Conservation (phyloP, 2,329 filamentous ascomycete species). For the Phialophora macrospora region DNA sequence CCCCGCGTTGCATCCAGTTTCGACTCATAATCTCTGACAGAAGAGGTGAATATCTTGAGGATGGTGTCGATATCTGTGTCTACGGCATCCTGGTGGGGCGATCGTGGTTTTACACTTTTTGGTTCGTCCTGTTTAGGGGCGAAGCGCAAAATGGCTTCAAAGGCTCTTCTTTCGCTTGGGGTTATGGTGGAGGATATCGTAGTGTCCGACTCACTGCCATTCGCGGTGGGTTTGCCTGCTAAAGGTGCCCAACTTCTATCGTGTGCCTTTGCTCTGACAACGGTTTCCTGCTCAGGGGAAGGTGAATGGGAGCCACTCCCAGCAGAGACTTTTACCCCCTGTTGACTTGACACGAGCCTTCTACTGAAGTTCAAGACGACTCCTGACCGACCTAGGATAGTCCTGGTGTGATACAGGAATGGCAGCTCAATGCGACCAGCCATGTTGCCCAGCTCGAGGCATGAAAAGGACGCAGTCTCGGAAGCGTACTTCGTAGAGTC, state of each 20-base stretch:
- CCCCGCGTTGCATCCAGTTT: not conserved
- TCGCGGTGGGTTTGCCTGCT: not conserved
- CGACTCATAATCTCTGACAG: constrained; percentile 14
- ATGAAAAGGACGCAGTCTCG: not conserved
- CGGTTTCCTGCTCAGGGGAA: not conserved
- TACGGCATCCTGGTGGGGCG: constrained; percentile 11
- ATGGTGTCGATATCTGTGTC: constrained; percentile 31
- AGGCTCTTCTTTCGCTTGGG: constrained; percentile 32
- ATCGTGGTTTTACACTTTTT: constrained; percentile 5
- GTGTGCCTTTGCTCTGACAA: not conserved
- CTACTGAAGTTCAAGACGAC: not conserved
- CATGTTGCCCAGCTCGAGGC: constrained; percentile 13
- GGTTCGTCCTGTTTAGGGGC: constrained; percentile 23
- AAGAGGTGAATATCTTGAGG: constrained; percentile 27
- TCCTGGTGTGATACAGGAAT: constrained; percentile 37
- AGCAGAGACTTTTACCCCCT: not conserved
- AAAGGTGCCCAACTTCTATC: not conserved
- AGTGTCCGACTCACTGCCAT: not conserved
- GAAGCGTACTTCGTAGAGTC: not conserved
- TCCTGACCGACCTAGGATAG: constrained; percentile 22
- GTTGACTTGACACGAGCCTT: not conserved
- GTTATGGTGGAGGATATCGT: constrained; percentile 34
- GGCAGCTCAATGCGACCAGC: constrained; percentile 26
- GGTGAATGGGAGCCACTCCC: not conserved
- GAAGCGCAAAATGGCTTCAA: constrained; percentile 33